Base-by-base conservation (phyloP, 2,329 filamentous ascomycete genomes). In the Aspergillus texensis region DNA sequence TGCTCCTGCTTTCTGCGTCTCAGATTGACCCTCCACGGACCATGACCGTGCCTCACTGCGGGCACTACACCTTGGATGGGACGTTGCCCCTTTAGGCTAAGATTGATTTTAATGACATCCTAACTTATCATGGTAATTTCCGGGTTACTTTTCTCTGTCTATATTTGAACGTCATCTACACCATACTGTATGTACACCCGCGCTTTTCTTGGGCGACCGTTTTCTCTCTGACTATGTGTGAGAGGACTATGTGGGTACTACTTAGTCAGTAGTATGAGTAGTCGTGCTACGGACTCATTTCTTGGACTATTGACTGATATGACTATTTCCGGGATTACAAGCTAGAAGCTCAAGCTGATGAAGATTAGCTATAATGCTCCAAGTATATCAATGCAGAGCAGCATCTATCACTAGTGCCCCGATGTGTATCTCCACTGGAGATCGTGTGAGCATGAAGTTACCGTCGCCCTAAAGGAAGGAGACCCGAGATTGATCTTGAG, bases 21-120 rank as follows among this genome's bases (percentile, higher is more conserved):
- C 16, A 52, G 26, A 52, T 26, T 30, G 64, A 65, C 57, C 64
- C 61, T 60, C 64, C 21, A 21, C n/a, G 21, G 55, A 58, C 11
- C 28, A 52, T 52, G 48, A n/a, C 48, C 14, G 28, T 52, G 28
- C 48, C 39, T n/a, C 39, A 4, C 28, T 8, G 28, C 6, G 21
- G 21, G 21, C 21, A 24, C 21, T 24, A 2, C 21, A 24, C 21
- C 21, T 24, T 19, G n/a, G 28, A 57, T 43, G 36, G 32, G 54
- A n/a, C 54, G 14, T 41, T 57, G 36, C 50, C 58, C 30, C 36
- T 60, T 60, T 54, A 32, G 34, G 58, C 48, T 60, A 30, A 36
- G 48, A 32, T 30, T 52, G 30, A n/a, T 52, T 52, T 34, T 52
- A 52, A 16, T 52, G 32, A 32, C 28, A 48, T 16, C 45, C 21